Base-by-base conservation (phyloP, 371 early-diverging fungal genomes). In the Dinochytrium kinnereticum region DNA sequence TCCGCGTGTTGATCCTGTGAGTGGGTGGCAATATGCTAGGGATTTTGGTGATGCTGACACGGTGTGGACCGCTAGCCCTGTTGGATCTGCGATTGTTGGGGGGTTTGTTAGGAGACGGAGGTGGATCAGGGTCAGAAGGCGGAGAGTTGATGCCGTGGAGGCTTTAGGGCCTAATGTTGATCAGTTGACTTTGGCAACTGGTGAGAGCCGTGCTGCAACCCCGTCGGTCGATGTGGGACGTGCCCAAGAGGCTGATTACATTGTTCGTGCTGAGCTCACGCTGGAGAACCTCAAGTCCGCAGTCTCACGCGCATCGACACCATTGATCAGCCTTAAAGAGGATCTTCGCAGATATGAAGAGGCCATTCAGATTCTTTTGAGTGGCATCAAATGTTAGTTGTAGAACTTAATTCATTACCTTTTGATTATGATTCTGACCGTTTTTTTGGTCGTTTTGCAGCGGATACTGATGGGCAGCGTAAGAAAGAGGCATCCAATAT, bases 81-180 rank as follows among this genome's bases (percentile, higher is more conserved):
- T 82, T 0, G 69, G 57, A n/a, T 78, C 81, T 3, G n/a, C 55
- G 17, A 80, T 86, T 57, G 87, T 89, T n/a, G 78, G 80, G 67
- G 82, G 83, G 49, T 90, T 89, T 87, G 93, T 93, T 21, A 80
- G 93, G 30, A 86, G 95, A 0, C 81, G 93, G 64, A 80, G 90
- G 69, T 94, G 93, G 93, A 88, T 92, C 13, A 86, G 93, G 7
- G 90, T 93, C 1, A 89, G 92, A 85, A 92, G 92, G 80, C 81
- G 89, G 69, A 82, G 87, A 38, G 78, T 89, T 76, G 90, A 91
- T 76, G 55, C 86, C 5, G 36, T 17, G 15, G 57, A 55, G 10
- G 17, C 15, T 17, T 13, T 55, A 21, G 15, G 21, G 49, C 49
- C 31, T n/a, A 49, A 26, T 49, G 82, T 85, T 10, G 24, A 50